A percentile compares a stretch with the other conserved stretches of the same genome.
Conservation (phyloP, 2,329 filamentous ascomycete genomes). For the Talaromyces rugulosus region DNA sequence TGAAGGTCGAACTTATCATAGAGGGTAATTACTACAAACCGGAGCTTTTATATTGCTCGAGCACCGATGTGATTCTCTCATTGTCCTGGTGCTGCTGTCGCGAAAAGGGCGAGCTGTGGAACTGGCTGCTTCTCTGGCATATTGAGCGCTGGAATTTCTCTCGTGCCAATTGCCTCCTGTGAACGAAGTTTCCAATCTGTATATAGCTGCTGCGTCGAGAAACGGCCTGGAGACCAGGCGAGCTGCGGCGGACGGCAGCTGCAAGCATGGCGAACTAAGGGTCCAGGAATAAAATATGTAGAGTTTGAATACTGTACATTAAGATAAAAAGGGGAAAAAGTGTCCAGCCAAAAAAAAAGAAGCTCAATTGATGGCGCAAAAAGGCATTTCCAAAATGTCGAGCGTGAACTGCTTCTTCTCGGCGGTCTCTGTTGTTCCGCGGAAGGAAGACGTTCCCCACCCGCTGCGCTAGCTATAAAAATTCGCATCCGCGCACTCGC, state of each 20-base stretch:
- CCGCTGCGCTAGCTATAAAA: constrained; percentile 18
- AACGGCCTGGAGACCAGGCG: constrained; percentile 21
- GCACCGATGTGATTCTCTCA: constrained; percentile 17
- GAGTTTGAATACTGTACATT: neutral
- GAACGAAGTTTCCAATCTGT: constrained; percentile 30
- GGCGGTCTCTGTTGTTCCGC: constrained; percentile 1
- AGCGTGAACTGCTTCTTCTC: neutral
- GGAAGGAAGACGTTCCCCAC: neutral
- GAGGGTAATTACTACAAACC: constrained; percentile 27
- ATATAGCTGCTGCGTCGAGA: constrained; percentile 33
- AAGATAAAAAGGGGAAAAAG: neutral
- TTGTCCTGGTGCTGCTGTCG: constrained; percentile 16
- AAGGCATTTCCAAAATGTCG: neutral
- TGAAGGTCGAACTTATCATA: neutral
- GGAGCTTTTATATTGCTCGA: constrained; percentile 44
- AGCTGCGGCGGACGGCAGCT: constrained; percentile 18
- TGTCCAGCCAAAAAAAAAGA: constrained; percentile 12
- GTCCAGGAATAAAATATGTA: neutral
- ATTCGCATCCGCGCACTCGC: constrained; percentile 3
- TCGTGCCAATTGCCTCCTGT: constrained; percentile 20
- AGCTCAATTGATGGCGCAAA: constrained; percentile 6
- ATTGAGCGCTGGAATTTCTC: constrained; percentile 8
- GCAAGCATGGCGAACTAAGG: constrained; percentile 14
- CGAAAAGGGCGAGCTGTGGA: constrained; percentile 16
- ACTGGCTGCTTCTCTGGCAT: constrained; percentile 1